Evolutionary conservation across 2,329 filamentous ascomycete genomes (phyloP), one percentile per base, ranked within the genome.

Genomic region (Aspergillus phoenicis): DNA sequence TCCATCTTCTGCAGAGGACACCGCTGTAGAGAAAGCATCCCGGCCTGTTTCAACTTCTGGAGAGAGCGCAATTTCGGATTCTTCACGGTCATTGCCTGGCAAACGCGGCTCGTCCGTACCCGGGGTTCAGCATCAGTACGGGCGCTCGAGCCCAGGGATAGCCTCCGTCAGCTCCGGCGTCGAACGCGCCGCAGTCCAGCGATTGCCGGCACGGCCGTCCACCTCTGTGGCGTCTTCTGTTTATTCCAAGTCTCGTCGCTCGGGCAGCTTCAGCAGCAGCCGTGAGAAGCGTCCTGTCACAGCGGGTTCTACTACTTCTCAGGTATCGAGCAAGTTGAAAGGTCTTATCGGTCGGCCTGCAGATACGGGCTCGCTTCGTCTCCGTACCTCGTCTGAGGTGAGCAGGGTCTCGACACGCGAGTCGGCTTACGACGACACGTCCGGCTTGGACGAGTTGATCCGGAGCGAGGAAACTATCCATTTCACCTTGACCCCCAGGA

Each of bases 381-480:
- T 73, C 33, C 74, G 76, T 22, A 75, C 69, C 52, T 77, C 74
- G 45, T 77, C 74, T 13, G 75, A 78, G 39, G 71, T 73, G 10
- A 75, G 70, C 58, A 67, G 71, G 48, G 68, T 62, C 48, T 73
- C 71, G 5, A 72, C 68, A 41, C 69, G 63, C 38, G 73, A 73
- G 22, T 73, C 72, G 17, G 58, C 65, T 26, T 70, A 69, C 6
- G 85, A 86, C 49, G 85, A 88, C 60, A 85, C 89, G 52, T 84
- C 86, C 8, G 86, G 90, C 67, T 89, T 95, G 69, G 91, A 95
- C 70, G 85, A 93, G 67, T 81, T 94, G 54, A 93, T 95, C 64
- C 87, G 91, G 59, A 93, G 91, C 73, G 89, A 92, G 68, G 87
- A 93, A 71, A 94, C 91, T 1, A 88, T 94, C 47, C 91, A 91